Percentiles rank a stretch among this genome's conserved stretches.
Conservation (phyloP, 169 alveolate genomes). For the Plasmodium gallinaceum region DNA sequence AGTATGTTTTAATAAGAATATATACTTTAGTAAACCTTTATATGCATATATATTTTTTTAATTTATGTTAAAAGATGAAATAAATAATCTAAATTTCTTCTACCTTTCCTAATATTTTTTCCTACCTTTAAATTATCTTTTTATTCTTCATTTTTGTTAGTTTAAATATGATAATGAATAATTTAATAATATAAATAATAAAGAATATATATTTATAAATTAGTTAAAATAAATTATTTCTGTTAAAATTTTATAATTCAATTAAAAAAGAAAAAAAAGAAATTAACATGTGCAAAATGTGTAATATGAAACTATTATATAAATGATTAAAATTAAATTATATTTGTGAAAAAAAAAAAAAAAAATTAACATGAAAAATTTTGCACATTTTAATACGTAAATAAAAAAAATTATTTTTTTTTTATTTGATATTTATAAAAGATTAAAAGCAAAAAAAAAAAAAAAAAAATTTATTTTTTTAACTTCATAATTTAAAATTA, state of each 20-base stretch:
- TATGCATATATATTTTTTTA: background rate
- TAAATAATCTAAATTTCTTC: background rate
- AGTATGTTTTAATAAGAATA: too few species aligned
- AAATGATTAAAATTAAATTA: too few species aligned
- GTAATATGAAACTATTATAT: too few species aligned
- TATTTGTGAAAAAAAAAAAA: background rate
- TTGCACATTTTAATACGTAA: background rate
- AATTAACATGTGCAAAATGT: too few species aligned
- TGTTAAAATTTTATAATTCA: too few species aligned
- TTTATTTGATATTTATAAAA: constrained; percentile 1
- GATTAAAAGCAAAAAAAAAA: constrained; percentile 15
- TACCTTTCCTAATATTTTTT: background rate
- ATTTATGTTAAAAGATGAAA: background rate
- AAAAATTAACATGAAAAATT: background rate
- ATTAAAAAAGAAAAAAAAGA: too few species aligned
- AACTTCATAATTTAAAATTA: too few species aligned
- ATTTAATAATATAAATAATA: too few species aligned
- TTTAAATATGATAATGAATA: background rate
- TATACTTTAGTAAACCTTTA: background rate
- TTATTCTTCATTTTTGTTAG: background rate
- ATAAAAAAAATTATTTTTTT: constrained; percentile 1
- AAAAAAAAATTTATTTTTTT: background rate
- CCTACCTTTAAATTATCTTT: background rate
- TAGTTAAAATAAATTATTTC: too few species aligned
- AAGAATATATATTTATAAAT: too few species aligned